Evolutionary conservation across 495 filamentous ascomycete genomes (phyloP).

Genomic region (Xylaria sp.): DNA sequence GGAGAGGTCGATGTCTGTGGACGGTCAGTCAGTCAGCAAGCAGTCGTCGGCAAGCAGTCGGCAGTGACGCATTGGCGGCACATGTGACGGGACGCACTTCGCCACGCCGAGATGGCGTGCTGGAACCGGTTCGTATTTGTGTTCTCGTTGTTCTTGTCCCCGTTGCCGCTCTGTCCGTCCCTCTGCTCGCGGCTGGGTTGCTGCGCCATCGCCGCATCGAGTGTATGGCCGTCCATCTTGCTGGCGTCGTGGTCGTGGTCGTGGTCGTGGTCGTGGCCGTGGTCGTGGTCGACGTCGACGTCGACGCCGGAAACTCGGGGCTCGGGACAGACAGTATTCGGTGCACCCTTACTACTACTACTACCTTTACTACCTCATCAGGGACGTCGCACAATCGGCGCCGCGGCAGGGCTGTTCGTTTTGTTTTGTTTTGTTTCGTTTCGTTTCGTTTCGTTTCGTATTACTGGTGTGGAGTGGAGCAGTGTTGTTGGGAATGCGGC

Average conservation of each 20-base stretch:
- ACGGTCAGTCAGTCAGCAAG: conserved; percentile 41
- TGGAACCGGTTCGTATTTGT: conserved; percentile 90
- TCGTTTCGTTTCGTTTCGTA: background rate
- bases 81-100: conserved; percentile 66
- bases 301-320: conserved; percentile 28
- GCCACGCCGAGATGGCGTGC: conserved; percentile 92
- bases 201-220: conserved; percentile 32
- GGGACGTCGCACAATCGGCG: conserved; percentile 13
- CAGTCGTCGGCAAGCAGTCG: conserved; percentile 2
- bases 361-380: conserved; percentile 39
- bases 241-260: no score
- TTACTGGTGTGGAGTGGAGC: background rate
- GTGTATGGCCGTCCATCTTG: conserved; percentile 31
- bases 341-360: no score
- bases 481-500: background rate
- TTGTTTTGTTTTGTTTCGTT: background rate
- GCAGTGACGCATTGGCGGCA: conserved; percentile 17
- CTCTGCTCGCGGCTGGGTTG: conserved; percentile 30
- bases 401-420: background rate
- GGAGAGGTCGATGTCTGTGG: conserved; percentile 83
- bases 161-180: background rate
- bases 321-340: no score
- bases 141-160: conserved; percentile 51
- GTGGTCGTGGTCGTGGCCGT: no score
- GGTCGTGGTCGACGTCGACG: no score